Evolutionary conservation across 2,329 filamentous ascomycete species (phyloP).

Genomic region (Colletotrichum noveboracense): DNA sequence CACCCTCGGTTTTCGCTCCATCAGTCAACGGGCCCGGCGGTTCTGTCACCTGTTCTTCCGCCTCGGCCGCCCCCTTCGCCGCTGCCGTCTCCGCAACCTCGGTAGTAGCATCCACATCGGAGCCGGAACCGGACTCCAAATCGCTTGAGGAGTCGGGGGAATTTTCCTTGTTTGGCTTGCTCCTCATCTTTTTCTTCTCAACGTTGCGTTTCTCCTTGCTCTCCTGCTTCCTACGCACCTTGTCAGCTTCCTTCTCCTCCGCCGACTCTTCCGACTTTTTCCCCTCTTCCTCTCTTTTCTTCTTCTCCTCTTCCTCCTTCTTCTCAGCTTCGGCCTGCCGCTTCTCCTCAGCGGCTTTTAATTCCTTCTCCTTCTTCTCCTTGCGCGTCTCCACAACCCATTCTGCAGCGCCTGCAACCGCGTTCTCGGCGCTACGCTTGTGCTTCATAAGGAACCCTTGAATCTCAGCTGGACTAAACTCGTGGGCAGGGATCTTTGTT

Average conservation of each 20-base stretch:
- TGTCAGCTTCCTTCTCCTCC: conserved; percentile 25
- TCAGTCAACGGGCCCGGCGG: conserved; percentile 4
- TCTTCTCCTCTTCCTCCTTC: conserved; percentile 35
- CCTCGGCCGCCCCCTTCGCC: background rate
- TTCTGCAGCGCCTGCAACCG: conserved; percentile 48
- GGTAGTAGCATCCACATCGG: background rate
- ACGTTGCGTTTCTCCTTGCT: conserved; percentile 16
- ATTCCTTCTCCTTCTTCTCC: conserved; percentile 52
- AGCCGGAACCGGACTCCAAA: background rate
- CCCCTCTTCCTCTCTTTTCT: conserved; percentile 34
- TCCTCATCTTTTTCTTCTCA: conserved; percentile 14
- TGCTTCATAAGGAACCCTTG: conserved; percentile 63
- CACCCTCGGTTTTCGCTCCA: conserved; percentile 30
- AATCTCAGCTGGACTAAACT: conserved; percentile 66
- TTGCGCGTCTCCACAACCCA: conserved; percentile 57
- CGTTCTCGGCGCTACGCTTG: conserved; percentile 56
- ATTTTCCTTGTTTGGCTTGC: conserved; percentile 25
- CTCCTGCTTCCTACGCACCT: conserved; percentile 22
- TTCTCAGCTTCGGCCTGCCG: conserved; percentile 41
- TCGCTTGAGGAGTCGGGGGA: background rate
- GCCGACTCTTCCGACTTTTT: conserved; percentile 30
- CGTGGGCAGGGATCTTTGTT: conserved; percentile 53
- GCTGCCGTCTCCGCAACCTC: background rate
- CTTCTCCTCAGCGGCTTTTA: conserved; percentile 46
- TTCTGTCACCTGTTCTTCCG: background rate